phyloP scores from a whole-genome alignment of 2,329 filamentous ascomycete genomes.

The Colletotrichum sojae region DNA sequence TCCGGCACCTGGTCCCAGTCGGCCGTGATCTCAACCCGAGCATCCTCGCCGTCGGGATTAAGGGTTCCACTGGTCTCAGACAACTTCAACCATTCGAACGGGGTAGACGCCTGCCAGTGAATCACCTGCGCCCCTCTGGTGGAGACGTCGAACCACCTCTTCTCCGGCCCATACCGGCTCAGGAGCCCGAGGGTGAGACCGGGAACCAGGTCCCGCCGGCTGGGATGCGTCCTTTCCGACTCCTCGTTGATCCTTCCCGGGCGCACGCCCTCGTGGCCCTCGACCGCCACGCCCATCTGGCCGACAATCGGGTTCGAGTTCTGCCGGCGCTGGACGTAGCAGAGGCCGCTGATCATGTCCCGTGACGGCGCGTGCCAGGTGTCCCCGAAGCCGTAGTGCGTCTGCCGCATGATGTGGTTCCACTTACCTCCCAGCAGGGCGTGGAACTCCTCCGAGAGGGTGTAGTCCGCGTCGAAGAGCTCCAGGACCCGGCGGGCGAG shows the following conservation, averaged over 20 bases:
- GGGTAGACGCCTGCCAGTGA: conserved; percentile 47
- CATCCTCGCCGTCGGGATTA: conserved; percentile 49
- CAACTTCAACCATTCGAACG: conserved; percentile 52
- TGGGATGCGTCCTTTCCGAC: conserved; percentile 64
- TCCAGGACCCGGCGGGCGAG: conserved; percentile 61
- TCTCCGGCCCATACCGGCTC: conserved; percentile 49
- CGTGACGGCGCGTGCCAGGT: conserved; percentile 71
- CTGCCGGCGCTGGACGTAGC: conserved; percentile 66
- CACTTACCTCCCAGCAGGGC: conserved; percentile 66
- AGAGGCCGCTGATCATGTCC: conserved; percentile 67
- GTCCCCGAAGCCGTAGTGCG: conserved; percentile 66
- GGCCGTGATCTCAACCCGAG: conserved; percentile 48
- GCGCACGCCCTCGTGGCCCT: conserved; percentile 52
- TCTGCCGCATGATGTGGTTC: conserved; percentile 68
- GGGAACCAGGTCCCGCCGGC: conserved; percentile 49
- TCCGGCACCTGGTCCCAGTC: conserved; percentile 55
- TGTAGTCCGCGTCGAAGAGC: conserved; percentile 65
- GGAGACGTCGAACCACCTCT: conserved; percentile 54
- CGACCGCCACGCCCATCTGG: conserved; percentile 51
- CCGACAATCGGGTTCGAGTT: conserved; percentile 61
- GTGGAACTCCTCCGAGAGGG: conserved; percentile 66
- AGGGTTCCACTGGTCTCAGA: conserved; percentile 48
- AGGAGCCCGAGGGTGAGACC: conserved; percentile 50
- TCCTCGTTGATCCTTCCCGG: conserved; percentile 65
- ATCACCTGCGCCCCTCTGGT: conserved; percentile 50